Base-by-base conservation (phyloP, 148 eudicot genomes). In the Salicornia ramosissima region DNA sequence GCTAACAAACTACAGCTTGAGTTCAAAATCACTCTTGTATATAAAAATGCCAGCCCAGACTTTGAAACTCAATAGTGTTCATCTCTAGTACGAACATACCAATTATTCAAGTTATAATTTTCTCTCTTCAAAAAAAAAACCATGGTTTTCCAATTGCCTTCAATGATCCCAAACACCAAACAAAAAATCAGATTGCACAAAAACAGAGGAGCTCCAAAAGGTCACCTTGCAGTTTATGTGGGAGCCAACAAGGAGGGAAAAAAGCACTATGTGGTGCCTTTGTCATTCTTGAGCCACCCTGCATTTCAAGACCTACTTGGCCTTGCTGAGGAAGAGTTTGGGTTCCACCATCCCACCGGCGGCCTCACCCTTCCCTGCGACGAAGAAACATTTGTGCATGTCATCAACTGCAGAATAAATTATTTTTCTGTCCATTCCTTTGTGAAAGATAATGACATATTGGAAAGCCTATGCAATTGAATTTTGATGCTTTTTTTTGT, bases 151-250 rank as follows among this genome's bases (percentile, higher is more conserved):
- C 66, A 40, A 14, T 52, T 80, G 46, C 83, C 77, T 19, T 63
- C 80, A 24, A 26, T 78, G 73, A 70, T 78, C 63, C 49, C 75
- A 22, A 72, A 56, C 64, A 71, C 71, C 2, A 80, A 75, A 70
- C 74, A 72, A 63, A 70, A 64, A 36, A 33, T 64, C 58, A 78
- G 64, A 54, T 7, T 74, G 70, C 69, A 74, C 19, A 74, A 39
- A 57, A 61, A 43, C n/a, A 47, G 29, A 2, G 57, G 54, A n/a
- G 78, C 80, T 18, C 83, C 83, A 31, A 84, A 81, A 65, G 83
- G 83, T 45, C 80, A 78, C 64, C 33, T 81, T 18, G 83, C 75
- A 40, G 86, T 86, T 9, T 83, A 83, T 69, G 81, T 86, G 53
- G 89, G 85, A 45, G 85, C 77, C 13, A 18, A 47, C 43, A 50